phyloP scores from a whole-genome alignment of 176 grass and related monocot genomes.

The Carex scoparia region DNA sequence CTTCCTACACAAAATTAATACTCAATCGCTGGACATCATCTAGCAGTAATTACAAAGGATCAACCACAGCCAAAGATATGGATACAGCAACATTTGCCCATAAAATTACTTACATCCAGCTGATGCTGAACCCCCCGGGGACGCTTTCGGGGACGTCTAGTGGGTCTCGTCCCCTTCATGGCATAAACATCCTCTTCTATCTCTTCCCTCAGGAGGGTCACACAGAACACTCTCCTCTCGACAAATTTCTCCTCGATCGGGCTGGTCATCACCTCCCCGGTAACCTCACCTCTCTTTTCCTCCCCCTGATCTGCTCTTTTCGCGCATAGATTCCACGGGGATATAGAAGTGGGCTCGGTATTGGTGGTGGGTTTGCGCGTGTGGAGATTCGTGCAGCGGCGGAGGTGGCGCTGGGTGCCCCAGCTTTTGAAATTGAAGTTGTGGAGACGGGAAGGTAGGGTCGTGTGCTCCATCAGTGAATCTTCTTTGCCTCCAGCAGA shows the following conservation, averaged over 20 bases:
- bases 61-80: background rate
- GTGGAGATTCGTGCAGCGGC: too few species aligned
- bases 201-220: conserved; percentile 7
- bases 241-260: background rate
- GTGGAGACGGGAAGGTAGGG: too few species aligned
- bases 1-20: too few species aligned
- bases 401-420: too few species aligned
- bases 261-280: background rate
- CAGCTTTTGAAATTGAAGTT: too few species aligned
- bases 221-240: conserved; percentile 19
- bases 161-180: conserved; percentile 10
- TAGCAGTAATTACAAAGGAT: background rate
- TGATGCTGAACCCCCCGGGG: background rate
- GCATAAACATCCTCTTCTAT: conserved; percentile 26
- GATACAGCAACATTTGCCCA: background rate
- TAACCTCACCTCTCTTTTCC: background rate
- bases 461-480: too few species aligned
- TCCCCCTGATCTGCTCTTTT: too few species aligned
- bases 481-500: too few species aligned
- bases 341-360: background rate
- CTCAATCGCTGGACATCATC: too few species aligned
- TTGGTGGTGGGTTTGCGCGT: too few species aligned
- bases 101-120: conserved; percentile 15
- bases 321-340: background rate
- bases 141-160: conserved; percentile 8